Evolutionary conservation across 495 filamentous ascomycete genomes (phyloP), one percentile per base, ranked within the genome.

Genomic region (Penicillium canariense): DNA sequence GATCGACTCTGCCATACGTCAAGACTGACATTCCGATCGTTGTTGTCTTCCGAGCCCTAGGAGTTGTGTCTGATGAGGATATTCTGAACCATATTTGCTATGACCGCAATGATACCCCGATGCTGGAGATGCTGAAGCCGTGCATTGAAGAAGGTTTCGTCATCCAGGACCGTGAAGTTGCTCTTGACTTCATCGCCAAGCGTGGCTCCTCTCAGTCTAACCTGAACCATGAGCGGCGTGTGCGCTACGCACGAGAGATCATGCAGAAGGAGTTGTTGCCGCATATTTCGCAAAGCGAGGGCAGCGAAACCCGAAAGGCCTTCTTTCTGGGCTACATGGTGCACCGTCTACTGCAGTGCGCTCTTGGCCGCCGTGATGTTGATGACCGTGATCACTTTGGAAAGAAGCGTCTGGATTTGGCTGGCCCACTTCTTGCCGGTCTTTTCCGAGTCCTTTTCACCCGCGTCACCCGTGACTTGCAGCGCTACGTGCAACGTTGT

Each of bases 291-390:
- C 95, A 97, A 65, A 84, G 81, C 48, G 90, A 96, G 69, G 94
- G 94, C n/a, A 96, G 90, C 62, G 94, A 97, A 65, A 97, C 93
- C 1, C 77, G 90, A 25, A 99, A 99, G 69, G 94, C 94, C 5
- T 97, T 96, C 78, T 99, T 97, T 83, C 76, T 99, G 31, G 94
- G 95, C 26, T 99, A 97, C 71, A 97, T 99, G 95, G 89, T 96
- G 38, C 91, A 97, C 70, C 84, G 89, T 64, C 82, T 99, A 56
- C 79, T 99, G 2, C 91, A 96, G 65, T 96, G 90, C 68, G 88
- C 89, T 36, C 78, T 97, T 17, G 94, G 94, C 38, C 86, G 95
- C 50, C 84, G 89, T 39, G 95, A 97, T 63, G 87, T 88, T 15
- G 94, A 99, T 60, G 94, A 99, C 64, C 88, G 94, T 73, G 94